These are phyloP conservation scores for Albizia julibrissin DNA, from an alignment of 306 rosid species.

Conservation along the genomic window DNA sequence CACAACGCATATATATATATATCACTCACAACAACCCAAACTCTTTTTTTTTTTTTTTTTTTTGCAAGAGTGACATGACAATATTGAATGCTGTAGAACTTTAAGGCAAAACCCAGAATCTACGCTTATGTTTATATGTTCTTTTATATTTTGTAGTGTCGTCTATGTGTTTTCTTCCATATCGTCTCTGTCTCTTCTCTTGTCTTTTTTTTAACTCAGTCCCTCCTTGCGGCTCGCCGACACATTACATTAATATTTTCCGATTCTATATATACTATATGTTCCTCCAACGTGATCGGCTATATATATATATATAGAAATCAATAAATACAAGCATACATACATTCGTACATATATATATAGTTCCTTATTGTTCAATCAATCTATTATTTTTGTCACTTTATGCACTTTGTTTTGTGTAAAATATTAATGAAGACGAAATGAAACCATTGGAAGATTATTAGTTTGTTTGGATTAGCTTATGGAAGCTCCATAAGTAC, in stretches of 20 bases:
- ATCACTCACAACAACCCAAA: background rate
- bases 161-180: conserved; percentile 9
- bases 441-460: background rate
- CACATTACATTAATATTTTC: conserved; percentile 18
- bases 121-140: conserved; percentile 28
- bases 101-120: conserved; percentile 43
- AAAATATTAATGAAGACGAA: background rate
- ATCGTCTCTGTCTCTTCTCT: background rate
- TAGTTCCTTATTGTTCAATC: background rate
- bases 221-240: conserved; percentile 42
- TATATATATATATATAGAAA: background rate
- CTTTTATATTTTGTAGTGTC: background rate
- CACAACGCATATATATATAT: background rate
- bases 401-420: background rate
- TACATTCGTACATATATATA: too few relatives aligned
- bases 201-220: conserved; percentile 11
- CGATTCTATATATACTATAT: background rate
- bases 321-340: too few relatives aligned
- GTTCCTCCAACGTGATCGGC: conserved; percentile 2
- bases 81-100: conserved; percentile 30
- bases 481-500: too few relatives aligned
- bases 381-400: background rate
- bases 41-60: too few relatives aligned
- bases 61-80: background rate
- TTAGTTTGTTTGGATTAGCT: too few relatives aligned